These are phyloP conservation scores for Phlyctochytrium planicorne DNA, from an alignment of 192 early-diverging fungal species.

Conservation along the genomic window DNA sequence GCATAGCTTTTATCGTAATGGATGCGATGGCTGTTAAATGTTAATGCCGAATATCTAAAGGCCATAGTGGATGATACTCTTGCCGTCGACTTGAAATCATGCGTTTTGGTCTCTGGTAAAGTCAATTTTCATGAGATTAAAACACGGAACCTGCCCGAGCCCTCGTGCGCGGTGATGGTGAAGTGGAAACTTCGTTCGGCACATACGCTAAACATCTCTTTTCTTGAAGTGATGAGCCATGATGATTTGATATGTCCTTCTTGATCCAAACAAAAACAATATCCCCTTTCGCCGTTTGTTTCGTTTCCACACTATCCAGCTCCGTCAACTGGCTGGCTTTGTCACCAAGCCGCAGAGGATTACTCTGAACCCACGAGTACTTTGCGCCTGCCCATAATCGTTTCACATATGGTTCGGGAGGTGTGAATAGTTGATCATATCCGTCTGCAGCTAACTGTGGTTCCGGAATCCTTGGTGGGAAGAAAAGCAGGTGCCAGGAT, in stretches of 20 bases:
- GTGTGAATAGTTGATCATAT: constrained; percentile 73
- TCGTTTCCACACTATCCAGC: constrained; percentile 54
- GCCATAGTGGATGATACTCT: constrained; percentile 52
- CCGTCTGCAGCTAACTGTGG: constrained; percentile 73
- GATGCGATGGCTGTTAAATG: constrained; percentile 87
- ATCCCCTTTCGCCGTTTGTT: constrained; percentile 50
- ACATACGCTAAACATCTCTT: constrained; percentile 68
- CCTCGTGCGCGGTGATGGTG: not conserved
- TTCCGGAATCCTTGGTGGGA: constrained; percentile 71
- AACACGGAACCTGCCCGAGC: not conserved
- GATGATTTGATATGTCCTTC: constrained; percentile 60
- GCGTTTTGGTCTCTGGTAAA: not conserved
- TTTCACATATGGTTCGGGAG: constrained; percentile 69
- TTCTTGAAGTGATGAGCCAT: constrained; percentile 64
- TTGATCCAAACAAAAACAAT: constrained; percentile 71
- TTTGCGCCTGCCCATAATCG: constrained; percentile 89
- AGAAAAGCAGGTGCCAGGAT: constrained; percentile 75
- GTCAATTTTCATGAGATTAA: not conserved
- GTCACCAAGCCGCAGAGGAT: constrained; percentile 66
- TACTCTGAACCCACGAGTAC: constrained; percentile 50
- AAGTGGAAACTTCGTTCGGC: not conserved
- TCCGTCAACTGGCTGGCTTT: constrained; percentile 57
- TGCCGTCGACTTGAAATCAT: no score
- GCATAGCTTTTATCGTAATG: constrained; percentile 82
- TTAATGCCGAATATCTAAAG: constrained; percentile 87